Base-by-base conservation (phyloP, 257 asterid genomes). In the Petrea volubilis region DNA sequence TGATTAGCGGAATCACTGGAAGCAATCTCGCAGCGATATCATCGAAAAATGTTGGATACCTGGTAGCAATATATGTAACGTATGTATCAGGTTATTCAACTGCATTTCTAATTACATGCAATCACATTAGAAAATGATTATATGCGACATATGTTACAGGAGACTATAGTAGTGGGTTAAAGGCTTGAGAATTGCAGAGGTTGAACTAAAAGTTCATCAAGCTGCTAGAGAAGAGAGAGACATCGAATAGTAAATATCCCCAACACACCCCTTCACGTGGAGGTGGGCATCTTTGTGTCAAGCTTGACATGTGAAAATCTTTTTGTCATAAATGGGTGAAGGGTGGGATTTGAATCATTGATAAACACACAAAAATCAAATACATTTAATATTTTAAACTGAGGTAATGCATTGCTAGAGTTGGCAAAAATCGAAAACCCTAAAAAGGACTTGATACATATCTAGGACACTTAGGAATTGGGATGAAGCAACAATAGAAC, bases 1-100 rank as follows among this genome's bases (percentile, higher is more conserved):
- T 87, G 74, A 91, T 87, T 40, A 84, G 74, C 78, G 99, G 99
- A 81, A 94, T 83, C 71, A 94, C 88, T 74, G 99, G 99, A 67
- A 94, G 97, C 84, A 94, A 77, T 68, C 98, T 88, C 58, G 97
- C 98, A 71, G 98, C 97, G 28, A 94, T 82, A 81, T 94, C 99
- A 78, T 94, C 99, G 71, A 94, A 94, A 83, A 94, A 94, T 71
- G 95, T 88, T 44, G 99, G 99, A 77, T 85, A 94, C 84, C 99
- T 94, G 87, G 56, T 50, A 79, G 57, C 33, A 68, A 58, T 7
- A 56, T 20, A 27, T 61, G 20, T 53, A 50, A 53, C 18, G 21
- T 69, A 25, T 55, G 36, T 70, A 46, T 70, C 67, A 76, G 67
- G 25, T 71, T 62, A 68, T 6, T 52, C 52, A 62, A 67, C 28